Base-by-base conservation (phyloP, 306 rosid genomes). In the Sechiopsis laciniata region DNA sequence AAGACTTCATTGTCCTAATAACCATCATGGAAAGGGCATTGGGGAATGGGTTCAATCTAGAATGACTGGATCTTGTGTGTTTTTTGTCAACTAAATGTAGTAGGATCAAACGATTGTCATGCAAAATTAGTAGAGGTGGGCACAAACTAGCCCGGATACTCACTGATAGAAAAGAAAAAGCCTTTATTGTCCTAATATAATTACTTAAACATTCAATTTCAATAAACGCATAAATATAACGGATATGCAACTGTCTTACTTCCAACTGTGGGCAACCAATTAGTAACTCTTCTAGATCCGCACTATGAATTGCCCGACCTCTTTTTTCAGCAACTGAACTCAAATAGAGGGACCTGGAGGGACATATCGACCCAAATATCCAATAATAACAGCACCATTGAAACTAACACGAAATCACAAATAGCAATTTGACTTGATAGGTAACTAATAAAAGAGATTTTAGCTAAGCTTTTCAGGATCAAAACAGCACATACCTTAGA, bases 271-370 rank as follows among this genome's bases (percentile, higher is more conserved):
- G 66, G 86, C 97, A 94, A 79, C 98, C 95, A 67, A 70, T 20
- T 61, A 94, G 97, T 74, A 94, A 87, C 78, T 89, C 97, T 80
- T 89, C 88, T 82, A 94, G 84, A 87, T 94, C 96, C 57, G 92
- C 80, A 68, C 84, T 81, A 73, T 94, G 90, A 87, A 94, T 82
- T 0, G 87, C 73, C 84, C 89, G 92, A 80, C 90, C 94, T 86
- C 89, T 81, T 42, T 84, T 89, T 60, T 86, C 95, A 0, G 96
- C 97, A 29, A 94, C 92, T 2, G 96, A 94, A 19, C 97, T 91
- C 91, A 94, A 83, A 80, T 85, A 90, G 75, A 94, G 96, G 78
- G 89, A 87, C 90, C 95, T 89, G 86, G 75, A 84, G 55, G 74
- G 55, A 74, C 75, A 58, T 77, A 69, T 76, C 82, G 77, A 74